These are phyloP conservation scores for Pichia sp. DNA, from an alignment of 1,139 yeast genomes.

Conservation along the genomic window DNA sequence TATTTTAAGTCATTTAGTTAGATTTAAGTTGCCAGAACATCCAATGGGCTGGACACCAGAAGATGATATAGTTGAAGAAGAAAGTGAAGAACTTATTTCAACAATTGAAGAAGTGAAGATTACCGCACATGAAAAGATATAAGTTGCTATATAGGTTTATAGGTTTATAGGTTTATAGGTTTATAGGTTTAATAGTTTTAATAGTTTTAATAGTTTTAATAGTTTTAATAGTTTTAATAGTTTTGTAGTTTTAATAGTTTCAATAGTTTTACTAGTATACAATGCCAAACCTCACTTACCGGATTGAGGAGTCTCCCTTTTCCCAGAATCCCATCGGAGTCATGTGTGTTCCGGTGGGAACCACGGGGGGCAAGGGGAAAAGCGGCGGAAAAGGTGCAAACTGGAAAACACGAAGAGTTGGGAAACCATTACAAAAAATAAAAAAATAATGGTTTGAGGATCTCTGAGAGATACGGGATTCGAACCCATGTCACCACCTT, in stretches of 20 bases:
- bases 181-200: too few species aligned
- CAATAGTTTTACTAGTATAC: too few species aligned
- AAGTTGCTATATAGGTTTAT: not conserved
- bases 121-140: not conserved
- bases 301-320: not conserved
- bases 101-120: not conserved
- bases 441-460: slow-evolving; percentile 25
- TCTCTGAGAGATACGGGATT: slow-evolving; percentile 69
- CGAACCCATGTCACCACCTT: slow-evolving; percentile 80
- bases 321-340: not conserved
- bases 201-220: too few species aligned
- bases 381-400: too few species aligned
- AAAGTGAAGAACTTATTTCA: not conserved
- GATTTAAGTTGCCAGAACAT: slow-evolving; percentile 9
- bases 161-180: too few species aligned
- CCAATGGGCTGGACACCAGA: slow-evolving; percentile 6
- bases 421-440: too few species aligned
- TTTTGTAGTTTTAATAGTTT: too few species aligned
- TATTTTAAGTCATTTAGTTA: slow-evolving; percentile 3
- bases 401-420: not conserved
- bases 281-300: not conserved
- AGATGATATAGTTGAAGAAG: not conserved
- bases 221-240: too few species aligned
- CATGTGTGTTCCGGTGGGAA: not conserved
- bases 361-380: not conserved